phyloP scores from a whole-genome alignment of 805 yeast species.

The Lipomyces chichibuensis region DNA sequence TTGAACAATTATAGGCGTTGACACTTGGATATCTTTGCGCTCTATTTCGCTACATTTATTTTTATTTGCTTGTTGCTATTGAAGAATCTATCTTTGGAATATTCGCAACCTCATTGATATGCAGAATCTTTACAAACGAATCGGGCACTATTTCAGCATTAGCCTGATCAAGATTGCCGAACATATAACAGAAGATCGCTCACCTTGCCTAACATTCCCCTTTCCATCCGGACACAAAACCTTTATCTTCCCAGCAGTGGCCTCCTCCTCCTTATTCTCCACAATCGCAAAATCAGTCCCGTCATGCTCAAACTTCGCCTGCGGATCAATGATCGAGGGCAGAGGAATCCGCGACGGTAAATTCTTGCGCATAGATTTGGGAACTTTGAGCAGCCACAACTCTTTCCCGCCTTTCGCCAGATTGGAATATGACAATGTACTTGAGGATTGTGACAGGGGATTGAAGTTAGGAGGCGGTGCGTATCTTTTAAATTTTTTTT shows the following conservation, averaged over 20 bases:
- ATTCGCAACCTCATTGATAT: slow-evolving; percentile 29
- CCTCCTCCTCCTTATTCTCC: slow-evolving; percentile 22
- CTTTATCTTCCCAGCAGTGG: slow-evolving; percentile 15
- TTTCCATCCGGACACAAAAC: slow-evolving; percentile 16
- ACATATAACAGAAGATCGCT: not conserved
- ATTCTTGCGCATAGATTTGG: slow-evolving; percentile 10
- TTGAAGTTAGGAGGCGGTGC: slow-evolving; percentile 22
- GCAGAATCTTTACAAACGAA: slow-evolving; percentile 17
- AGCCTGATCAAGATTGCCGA: not conserved
- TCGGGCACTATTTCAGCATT: not conserved
- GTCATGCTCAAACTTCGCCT: slow-evolving; percentile 15
- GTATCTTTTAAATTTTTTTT: slow-evolving; percentile 3
- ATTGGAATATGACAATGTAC: slow-evolving; percentile 11
- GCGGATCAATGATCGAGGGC: not conserved
- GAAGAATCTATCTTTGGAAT: slow-evolving; percentile 23
- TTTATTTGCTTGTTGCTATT: slow-evolving; percentile 3
- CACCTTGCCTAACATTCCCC: slow-evolving; percentile 1
- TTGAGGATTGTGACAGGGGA: slow-evolving; percentile 12
- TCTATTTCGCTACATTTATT: not conserved
- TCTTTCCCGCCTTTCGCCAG: slow-evolving; percentile 11
- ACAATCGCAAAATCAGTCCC: slow-evolving; percentile 14
- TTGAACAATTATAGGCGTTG: too few species aligned
- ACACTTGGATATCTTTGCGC: too few species aligned
- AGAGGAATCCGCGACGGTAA: slow-evolving; percentile 18
- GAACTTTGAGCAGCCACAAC: slow-evolving; percentile 28